Evolutionary conservation across 139 green algal species (phyloP).

Genomic region (Haematococcus lacustris): DNA sequence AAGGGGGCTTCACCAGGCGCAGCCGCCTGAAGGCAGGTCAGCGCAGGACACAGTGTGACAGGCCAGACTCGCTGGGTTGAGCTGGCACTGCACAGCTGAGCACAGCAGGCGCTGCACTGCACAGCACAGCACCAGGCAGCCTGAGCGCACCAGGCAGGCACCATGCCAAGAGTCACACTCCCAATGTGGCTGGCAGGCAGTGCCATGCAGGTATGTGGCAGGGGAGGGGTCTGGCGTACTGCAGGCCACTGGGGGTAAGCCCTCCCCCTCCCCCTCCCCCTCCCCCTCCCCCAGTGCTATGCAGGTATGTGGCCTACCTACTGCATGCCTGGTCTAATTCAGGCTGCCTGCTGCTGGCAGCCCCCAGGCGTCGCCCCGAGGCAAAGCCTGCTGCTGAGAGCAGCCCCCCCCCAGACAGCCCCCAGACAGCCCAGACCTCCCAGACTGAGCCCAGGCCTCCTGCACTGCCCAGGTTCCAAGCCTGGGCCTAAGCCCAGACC

Average conservation of each 20-base stretch:
- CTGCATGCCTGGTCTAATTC: too few species aligned
- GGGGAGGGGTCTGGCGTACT: too few species aligned
- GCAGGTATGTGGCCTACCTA: too few species aligned
- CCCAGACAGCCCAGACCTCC: neutral
- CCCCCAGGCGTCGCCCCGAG: too few species aligned
- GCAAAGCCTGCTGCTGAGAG: too few species aligned
- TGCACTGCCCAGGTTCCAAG: too few species aligned
- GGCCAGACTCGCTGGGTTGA: neutral
- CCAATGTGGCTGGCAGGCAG: neutral
- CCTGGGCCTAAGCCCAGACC: neutral
- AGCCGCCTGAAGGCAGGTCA: slow-evolving; percentile 30
- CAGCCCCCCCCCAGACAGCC: neutral
- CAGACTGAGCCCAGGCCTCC: neutral
- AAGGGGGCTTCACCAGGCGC: slow-evolving; percentile 89
- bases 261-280: too few species aligned
- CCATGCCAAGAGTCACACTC: neutral
- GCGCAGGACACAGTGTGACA: neutral
- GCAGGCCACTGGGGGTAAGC: too few species aligned
- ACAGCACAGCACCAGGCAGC: too few species aligned
- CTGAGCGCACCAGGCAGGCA: neutral
- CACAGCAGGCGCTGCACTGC: neutral
- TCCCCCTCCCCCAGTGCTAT: too few species aligned
- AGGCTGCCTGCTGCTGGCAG: too few species aligned
- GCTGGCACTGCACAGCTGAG: neutral
- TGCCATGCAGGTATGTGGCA: neutral